These are phyloP conservation scores for Fusarium veterinarium DNA, from an alignment of 2,329 filamentous ascomycete species.

Conservation along the genomic window DNA sequence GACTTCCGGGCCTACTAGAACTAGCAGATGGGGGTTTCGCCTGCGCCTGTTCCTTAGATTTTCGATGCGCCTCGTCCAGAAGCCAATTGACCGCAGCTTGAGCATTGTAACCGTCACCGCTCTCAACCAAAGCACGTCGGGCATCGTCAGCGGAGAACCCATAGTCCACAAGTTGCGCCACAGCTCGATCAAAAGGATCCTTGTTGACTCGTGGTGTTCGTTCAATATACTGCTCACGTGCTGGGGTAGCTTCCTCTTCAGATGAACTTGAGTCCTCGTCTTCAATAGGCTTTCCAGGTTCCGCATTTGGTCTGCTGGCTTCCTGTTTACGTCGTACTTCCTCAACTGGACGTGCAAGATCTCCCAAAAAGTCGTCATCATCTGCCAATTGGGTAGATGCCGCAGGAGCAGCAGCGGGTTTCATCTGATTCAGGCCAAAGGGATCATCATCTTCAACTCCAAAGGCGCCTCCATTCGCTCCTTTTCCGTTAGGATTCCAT, in stretches of 20 bases:
- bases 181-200: conserved; percentile 75
- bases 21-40: conserved; percentile 60
- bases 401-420: conserved; percentile 52
- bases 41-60: conserved; percentile 78
- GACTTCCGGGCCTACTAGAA: conserved; percentile 37
- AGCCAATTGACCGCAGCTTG: conserved; percentile 91
- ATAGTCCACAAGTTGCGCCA: conserved; percentile 93
- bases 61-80: conserved; percentile 88
- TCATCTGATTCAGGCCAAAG: conserved; percentile 80
- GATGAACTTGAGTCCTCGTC: conserved; percentile 60
- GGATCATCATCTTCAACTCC: conserved; percentile 84
- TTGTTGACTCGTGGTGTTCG: conserved; percentile 44
- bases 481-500: conserved; percentile 56
- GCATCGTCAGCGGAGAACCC: conserved; percentile 90
- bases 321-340: conserved; percentile 66
- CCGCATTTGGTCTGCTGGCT: conserved; percentile 54
- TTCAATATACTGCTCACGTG: conserved; percentile 36
- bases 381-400: conserved; percentile 53
- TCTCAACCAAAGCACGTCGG: conserved; percentile 81
- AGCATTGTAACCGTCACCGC: conserved; percentile 81
- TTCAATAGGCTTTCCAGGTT: conserved; percentile 68
- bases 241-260: conserved; percentile 51
- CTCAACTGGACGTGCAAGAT: conserved; percentile 72
- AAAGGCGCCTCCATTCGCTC: conserved; percentile 52
- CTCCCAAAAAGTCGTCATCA: conserved; percentile 74